Conservation (phyloP, 108 stramenopile species). For the Pelagomonas calceolata region DNA sequence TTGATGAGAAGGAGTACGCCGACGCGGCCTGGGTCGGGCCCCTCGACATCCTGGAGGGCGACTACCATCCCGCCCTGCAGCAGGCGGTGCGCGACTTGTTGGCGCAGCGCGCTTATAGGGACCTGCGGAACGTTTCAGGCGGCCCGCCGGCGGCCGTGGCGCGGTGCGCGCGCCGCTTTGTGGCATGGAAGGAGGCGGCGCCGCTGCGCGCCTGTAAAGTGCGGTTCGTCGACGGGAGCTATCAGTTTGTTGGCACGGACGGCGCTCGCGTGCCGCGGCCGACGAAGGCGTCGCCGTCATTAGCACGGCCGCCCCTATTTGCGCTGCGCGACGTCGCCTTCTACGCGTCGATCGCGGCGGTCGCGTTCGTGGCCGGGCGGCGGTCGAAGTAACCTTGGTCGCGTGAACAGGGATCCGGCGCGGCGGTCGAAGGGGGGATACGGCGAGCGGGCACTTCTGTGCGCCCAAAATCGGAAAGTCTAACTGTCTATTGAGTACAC, state of each 20-base stretch:
- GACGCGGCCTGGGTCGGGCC: constrained; percentile 24
- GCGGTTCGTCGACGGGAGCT: not conserved
- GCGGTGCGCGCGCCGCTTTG: not conserved
- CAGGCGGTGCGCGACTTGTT: constrained; percentile 20
- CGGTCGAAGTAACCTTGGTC: too few relatives aligned
- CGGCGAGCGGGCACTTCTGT: too few relatives aligned
- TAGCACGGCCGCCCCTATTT: too few relatives aligned
- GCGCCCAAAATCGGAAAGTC: too few relatives aligned
- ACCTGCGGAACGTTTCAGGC: not conserved
- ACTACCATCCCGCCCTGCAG: constrained; percentile 41
- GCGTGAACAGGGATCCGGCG: too few relatives aligned
- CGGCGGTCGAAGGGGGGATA: too few relatives aligned
- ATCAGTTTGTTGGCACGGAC: not conserved
- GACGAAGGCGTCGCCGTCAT: too few relatives aligned
- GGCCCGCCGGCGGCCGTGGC: not conserved
- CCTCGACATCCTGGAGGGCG: constrained; percentile 25
- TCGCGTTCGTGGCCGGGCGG: too few relatives aligned
- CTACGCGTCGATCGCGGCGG: too few relatives aligned
- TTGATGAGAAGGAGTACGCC: constrained; percentile 30
- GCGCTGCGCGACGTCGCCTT: too few relatives aligned
- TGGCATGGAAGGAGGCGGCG: not conserved
- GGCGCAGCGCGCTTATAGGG: not conserved
- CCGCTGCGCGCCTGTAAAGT: not conserved
- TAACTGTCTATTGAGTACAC: too few relatives aligned
- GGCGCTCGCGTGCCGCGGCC: not conserved